phyloP scores from a whole-genome alignment of 257 asterid species.

The Euphrasia confusa region DNA sequence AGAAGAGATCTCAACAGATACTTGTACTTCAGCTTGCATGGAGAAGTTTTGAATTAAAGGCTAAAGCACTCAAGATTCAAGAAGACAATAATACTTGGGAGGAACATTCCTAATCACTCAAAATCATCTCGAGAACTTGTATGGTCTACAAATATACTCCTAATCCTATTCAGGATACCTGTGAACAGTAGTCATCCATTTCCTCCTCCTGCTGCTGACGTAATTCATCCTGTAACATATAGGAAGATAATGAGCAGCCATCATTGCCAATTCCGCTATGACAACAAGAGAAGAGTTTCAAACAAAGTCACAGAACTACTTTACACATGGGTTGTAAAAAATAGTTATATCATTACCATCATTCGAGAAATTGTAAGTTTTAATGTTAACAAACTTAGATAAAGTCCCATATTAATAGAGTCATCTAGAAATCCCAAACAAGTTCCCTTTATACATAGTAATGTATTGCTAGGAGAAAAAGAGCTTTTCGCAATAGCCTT shows the following conservation, averaged over 20 bases:
- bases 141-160: background rate
- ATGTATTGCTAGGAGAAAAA: conserved; percentile 20
- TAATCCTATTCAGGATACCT: conserved; percentile 41
- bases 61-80: background rate
- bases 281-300: conserved; percentile 14
- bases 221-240: conserved; percentile 66
- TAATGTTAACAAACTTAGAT: conserved; percentile 2
- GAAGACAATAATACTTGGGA: background rate
- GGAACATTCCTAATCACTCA: background rate
- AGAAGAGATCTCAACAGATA: conserved; percentile 14
- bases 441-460: background rate
- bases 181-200: conserved; percentile 98
- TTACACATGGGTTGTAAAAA: conserved; percentile 1
- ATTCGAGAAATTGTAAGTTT: conserved; percentile 4
- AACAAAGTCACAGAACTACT: conserved; percentile 3
- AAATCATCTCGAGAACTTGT: background rate
- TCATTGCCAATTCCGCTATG: conserved; percentile 13
- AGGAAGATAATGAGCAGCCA: conserved; percentile 20
- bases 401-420: background rate
- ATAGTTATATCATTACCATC: background rate
- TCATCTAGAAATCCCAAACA: conserved; percentile 13
- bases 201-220: conserved; percentile 94
- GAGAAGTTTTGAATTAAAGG: background rate
- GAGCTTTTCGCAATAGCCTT: conserved; percentile 12
- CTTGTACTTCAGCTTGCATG: background rate